Base-by-base conservation (phyloP, 2,329 filamentous ascomycete species). In the Diplodia scrobiculata region DNA sequence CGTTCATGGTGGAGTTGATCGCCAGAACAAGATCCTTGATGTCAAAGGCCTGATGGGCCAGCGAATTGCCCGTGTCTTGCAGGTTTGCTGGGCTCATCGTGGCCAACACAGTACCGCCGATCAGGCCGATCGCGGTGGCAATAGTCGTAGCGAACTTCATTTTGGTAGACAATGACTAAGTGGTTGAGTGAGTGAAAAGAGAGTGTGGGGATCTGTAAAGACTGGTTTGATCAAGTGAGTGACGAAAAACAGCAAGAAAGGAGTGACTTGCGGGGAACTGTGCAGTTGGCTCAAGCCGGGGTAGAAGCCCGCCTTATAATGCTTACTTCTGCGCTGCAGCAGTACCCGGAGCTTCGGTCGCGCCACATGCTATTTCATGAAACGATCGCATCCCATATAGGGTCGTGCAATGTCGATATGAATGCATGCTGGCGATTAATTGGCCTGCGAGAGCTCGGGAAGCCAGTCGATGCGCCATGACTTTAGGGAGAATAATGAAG, bases 21-120 rank as follows among this genome's bases (percentile, higher is more conserved):
- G 38, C 13, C 17, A 51, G 6, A 7, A 66, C 55, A 53, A 66
- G 64, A n/a, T 66, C 64, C 27, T 66, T 66, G 21, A 45, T 14
- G 36, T 66, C 64, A 21, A 66, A 66, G 0, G 64, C 60, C n/a
- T 60, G 41, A 5, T 36, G 25, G 13, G 58, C 64, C 21, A 66
- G 32, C 13, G 53, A 19, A 27, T 63, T 65, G 5, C 32, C 58
- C 11, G 38, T 48, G 32, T 63, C 47, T 38, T 65, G 64, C 3
- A 66, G n/a, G 29, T 38, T 45, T 14, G 27, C 29, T 17, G 58
- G 64, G 27, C 32, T 48, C 64, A 66, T 63, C 14, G 27, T 62
- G 7, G 63, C 63, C 6, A 60, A 14, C 14, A n/a, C 48, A 25
- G 32, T 9, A 9, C 41, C 4, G 45, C 47, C 47, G 10, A 52